Evolutionary conservation across 306 rosid genomes (phyloP).

Genomic region (Fagus crenata): DNA sequence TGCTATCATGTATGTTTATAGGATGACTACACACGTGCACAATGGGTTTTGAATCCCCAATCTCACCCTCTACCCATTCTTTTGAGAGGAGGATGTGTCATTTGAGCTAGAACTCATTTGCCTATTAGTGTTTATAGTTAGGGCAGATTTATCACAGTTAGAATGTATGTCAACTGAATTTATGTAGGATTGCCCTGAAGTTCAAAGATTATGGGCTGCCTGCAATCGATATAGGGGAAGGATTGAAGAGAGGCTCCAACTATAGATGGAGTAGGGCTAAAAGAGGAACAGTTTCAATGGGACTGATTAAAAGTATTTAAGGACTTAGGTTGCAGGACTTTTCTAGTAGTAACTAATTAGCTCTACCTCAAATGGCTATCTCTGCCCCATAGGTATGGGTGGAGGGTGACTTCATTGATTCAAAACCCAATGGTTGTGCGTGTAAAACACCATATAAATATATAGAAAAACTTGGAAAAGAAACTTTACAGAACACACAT

Average conservation of each 20-base stretch:
- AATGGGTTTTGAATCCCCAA: too few species aligned
- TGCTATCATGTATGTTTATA: background rate
- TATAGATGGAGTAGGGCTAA: background rate
- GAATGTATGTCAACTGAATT: background rate
- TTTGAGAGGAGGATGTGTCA: too few species aligned
- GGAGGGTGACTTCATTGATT: too few species aligned
- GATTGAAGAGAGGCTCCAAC: background rate
- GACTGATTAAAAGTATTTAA: background rate
- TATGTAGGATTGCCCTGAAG: background rate
- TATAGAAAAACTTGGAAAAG: background rate
- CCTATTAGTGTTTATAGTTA: too few species aligned
- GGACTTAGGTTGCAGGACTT: background rate
- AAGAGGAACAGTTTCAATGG: background rate
- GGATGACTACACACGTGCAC: background rate
- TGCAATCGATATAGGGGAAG: background rate
- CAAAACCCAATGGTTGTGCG: too few species aligned
- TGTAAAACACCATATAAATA: too few species aligned
- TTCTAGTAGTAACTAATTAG: background rate
- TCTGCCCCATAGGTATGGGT: too few species aligned
- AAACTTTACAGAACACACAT: background rate
- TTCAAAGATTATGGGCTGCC: background rate
- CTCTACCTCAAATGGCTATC: too few species aligned
- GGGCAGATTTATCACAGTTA: too few species aligned
- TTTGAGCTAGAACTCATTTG: too few species aligned
- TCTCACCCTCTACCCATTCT: too few species aligned